Base-by-base conservation (phyloP, 1,284 basidiomycete species). In the Malassezia pachydermatis region DNA sequence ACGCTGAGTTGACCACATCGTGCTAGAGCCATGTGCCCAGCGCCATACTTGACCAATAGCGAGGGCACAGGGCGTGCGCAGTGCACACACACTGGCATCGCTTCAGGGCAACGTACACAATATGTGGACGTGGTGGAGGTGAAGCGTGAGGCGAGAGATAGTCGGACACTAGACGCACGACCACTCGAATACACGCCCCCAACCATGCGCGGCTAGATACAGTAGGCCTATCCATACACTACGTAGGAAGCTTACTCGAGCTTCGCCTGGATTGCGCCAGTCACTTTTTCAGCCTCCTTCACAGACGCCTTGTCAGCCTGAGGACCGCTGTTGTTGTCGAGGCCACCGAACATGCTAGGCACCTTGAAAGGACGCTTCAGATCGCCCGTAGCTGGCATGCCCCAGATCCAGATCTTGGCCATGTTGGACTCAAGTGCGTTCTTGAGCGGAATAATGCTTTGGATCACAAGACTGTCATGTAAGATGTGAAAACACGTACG, bases 281-380 rank as follows among this genome's bases (percentile, higher is more conserved):
- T 78, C 32, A 73, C 72, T 77, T 88, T 88, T 76, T 92, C 88
- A 29, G 87, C 88, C 65, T 84, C 84, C 59, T 86, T 80, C 69
- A 89, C 84, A 41, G 83, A 77, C 11, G 87, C 45, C 54, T 81
- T 82, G 73, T 90, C 86, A 11, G 87, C 86, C 72, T 81, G 80
- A 25, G 86, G 61, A 14, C 61, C 65, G 14, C 44, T 19, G n/a
- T 36, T 13, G 39, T 54, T 54, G 11, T 53, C 56, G 29, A 51
- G 53, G 22, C 45, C 79, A 65, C 71, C 81, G 78, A 76, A 65
- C 83, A 84, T 57, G 88, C 83, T 74, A 11, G 73, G 72, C n/a
- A 77, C 76, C 75, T 87, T 88, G 80, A 92, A 95, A 1, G 90
- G 90, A 59, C 90, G 78, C 76, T 88, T 82, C 56, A 95, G 78